phyloP scores from a whole-genome alignment of 306 rosid genomes.

The Medicago arabica region DNA sequence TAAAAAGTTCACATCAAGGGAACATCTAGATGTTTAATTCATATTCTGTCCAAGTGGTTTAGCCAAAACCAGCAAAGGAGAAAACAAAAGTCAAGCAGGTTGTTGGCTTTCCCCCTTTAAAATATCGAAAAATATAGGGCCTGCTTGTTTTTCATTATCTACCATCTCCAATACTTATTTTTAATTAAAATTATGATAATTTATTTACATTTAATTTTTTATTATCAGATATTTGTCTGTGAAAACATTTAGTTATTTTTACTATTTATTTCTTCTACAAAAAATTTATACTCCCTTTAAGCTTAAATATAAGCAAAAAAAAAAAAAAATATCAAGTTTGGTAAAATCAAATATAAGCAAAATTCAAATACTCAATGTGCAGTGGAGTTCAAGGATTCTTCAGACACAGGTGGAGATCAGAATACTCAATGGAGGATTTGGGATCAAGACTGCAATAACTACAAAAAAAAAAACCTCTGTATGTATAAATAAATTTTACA shows the following conservation, averaged over 20 bases:
- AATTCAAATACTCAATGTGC: background rate
- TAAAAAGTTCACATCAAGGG: slow-evolving; percentile 23
- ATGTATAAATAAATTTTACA: background rate
- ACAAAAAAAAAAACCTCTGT: background rate
- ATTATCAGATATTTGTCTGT: background rate
- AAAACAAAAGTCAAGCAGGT: background rate
- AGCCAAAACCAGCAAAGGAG: slow-evolving; percentile 30
- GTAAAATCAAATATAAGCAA: background rate
- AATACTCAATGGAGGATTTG: background rate
- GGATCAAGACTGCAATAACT: background rate
- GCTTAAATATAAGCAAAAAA: background rate
- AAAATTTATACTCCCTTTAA: background rate
- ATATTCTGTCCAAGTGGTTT: slow-evolving; percentile 16
- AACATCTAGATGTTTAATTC: background rate
- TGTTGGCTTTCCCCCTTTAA: background rate
- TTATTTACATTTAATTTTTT: background rate
- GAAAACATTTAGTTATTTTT: background rate
- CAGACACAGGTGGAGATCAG: background rate
- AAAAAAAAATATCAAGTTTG: background rate
- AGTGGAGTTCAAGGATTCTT: background rate
- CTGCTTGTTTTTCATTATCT: background rate
- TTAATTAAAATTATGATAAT: background rate
- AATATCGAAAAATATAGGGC: background rate
- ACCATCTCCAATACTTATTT: background rate
- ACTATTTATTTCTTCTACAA: background rate